A percentile compares a stretch with the other conserved stretches of the same genome.
These are phyloP conservation scores for Solanum etuberosum DNA, from an alignment of 257 asterid species.

Conservation along the genomic window DNA sequence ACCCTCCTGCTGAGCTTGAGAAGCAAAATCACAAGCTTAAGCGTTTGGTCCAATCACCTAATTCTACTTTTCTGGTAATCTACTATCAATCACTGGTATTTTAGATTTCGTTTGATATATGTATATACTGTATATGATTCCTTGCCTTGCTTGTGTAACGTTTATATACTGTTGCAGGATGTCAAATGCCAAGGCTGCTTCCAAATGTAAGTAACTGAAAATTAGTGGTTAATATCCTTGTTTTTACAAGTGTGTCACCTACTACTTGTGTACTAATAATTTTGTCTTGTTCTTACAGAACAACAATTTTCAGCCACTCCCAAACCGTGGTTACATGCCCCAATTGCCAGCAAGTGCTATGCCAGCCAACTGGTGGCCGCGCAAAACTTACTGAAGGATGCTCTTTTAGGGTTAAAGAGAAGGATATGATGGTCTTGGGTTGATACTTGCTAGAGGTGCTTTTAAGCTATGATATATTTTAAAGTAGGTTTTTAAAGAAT, in stretches of 20 bases:
- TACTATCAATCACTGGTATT: background rate
- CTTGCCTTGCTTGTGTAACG: background rate
- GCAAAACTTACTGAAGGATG: conserved; percentile 9
- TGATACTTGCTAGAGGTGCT: background rate
- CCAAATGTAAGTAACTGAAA: background rate
- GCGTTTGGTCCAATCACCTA: conserved; percentile 2
- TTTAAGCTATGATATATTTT: background rate
- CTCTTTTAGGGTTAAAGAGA: conserved; percentile 6
- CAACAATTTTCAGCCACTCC: conserved; percentile 6
- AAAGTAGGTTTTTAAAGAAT: background rate
- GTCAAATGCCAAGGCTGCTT: background rate
- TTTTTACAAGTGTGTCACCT: background rate
- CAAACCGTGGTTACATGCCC: conserved; percentile 4
- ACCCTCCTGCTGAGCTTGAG: conserved; percentile 8
- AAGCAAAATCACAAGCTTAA: conserved; percentile 10
- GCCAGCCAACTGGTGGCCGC: conserved; percentile 10
- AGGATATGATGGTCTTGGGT: background rate
- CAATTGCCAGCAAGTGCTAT: conserved; percentile 5
- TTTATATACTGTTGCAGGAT: background rate
- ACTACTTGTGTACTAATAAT: background rate
- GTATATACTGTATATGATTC: background rate
- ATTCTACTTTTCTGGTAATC: conserved; percentile 2
- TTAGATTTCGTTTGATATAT: background rate
- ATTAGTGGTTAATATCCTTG: background rate
- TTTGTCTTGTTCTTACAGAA: background rate